These are phyloP conservation scores for Linderniella brevidens DNA, from an alignment of 257 asterid species.

Conservation along the genomic window DNA sequence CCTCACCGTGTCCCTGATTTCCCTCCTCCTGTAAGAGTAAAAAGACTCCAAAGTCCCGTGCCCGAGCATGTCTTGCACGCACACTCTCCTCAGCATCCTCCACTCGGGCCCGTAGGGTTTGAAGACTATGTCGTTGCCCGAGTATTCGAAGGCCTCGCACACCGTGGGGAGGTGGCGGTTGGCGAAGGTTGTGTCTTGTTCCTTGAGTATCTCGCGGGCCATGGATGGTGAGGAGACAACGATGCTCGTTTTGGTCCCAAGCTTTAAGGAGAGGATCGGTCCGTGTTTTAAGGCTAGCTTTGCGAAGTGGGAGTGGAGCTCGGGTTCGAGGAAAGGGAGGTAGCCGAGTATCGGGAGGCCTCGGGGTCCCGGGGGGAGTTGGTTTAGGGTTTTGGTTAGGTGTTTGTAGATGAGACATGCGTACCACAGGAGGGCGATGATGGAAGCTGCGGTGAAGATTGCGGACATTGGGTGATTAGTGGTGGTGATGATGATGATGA, in stretches of 20 bases:
- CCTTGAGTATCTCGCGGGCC: not conserved
- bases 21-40: conserved; percentile 15
- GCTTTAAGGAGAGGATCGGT: not conserved
- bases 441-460: no score
- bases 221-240: not conserved
- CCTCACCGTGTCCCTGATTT: conserved; percentile 12
- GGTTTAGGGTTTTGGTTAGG: not conserved
- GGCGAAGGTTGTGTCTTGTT: conserved; percentile 3
- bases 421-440: no score
- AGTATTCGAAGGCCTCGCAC: no score
- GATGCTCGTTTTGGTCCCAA: not conserved
- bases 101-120: conserved; percentile 21
- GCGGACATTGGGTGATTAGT: no score
- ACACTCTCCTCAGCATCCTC: conserved; percentile 10
- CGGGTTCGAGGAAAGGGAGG: conserved; percentile 1
- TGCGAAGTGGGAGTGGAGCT: not conserved
- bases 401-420: no score
- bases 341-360: conserved; percentile 2
- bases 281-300: conserved; percentile 1
- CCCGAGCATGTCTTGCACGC: no score
- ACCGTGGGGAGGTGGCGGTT: not conserved
- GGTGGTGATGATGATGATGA: no score
- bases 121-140: conserved; percentile 11
- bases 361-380: not conserved
- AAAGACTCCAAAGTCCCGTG: not conserved